Evolutionary conservation across 441 rosid species (phyloP), one percentile per base, ranked within the genome.

Genomic region (Dalechampia spathulata): DNA sequence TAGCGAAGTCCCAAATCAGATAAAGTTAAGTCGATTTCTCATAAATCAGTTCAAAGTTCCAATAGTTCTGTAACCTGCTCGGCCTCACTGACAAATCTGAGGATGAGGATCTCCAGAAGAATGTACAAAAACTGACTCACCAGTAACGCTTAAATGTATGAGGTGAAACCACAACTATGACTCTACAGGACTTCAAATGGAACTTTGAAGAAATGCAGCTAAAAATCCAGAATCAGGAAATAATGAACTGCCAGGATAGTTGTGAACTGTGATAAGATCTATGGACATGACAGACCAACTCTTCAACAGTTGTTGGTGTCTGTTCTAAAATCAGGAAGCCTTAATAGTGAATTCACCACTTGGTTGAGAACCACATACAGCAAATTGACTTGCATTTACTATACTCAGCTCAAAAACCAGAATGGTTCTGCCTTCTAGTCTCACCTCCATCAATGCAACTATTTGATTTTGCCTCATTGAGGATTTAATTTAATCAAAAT

Each of bases 401-500:
- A 19, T 23, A 47, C 34, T 49, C 39, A 44, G 51, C 63, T 20
- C 23, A 25, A n/a, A 48, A 25, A 43, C 41, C 60, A 56, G 16
- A 19, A 41, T 41, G 32, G 20, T 49, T 55, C 67, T 25, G 40
- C 32, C 8, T 40, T 17, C 42, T 14, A 27, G 61, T n/a, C 62
- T 7, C 42, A 17, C 22, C 5, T 49, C 52, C 43, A 22, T 17
- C 17, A 11, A 40, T 7, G n/a, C n/a, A 11, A 21, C 21, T 46
- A 36, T 34, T 21, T 22, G 51, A 49, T 52, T 52, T 66, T 34
- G 36, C 52, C 38, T 65, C 63, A 37, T 41, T 52, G 27, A 64
- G 53, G 48, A 23, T 28, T 39, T 65, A 61, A 60, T 28, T 52
- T 26, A 56, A 41, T 79, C 78, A 75, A 63, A 82, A 84, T 58